Conservation (phyloP, 345 rosid genomes). For the Stellera chamaejasme region DNA sequence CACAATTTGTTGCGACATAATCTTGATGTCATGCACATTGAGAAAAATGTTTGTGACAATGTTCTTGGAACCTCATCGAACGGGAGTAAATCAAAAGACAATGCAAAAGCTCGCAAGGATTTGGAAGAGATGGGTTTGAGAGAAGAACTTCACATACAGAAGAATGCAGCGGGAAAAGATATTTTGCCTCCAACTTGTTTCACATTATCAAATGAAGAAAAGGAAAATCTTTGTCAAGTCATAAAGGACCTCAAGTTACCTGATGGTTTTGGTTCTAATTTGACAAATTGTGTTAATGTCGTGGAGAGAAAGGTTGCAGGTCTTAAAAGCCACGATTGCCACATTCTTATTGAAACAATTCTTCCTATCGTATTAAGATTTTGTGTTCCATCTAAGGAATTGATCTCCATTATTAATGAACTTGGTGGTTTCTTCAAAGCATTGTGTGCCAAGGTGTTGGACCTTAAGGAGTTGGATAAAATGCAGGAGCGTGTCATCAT, state of each 20-base stretch:
- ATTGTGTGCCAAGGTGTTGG: neutral
- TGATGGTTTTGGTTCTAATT: slow-evolving; percentile 1
- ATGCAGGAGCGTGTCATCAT: neutral
- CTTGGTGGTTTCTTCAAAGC: neutral
- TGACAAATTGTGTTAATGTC: neutral
- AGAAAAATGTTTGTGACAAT: neutral
- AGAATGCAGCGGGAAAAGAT: neutral
- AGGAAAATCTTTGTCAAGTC: neutral
- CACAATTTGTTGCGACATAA: neutral
- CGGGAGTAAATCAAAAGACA: neutral
- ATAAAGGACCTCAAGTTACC: slow-evolving; percentile 1
- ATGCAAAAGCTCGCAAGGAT: neutral
- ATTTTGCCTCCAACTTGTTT: neutral
- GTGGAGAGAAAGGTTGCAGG: neutral
- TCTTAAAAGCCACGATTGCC: neutral
- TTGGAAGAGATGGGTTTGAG: neutral
- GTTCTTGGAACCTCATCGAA: neutral
- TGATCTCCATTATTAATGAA: neutral
- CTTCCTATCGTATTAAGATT: neutral
- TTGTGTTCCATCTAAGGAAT: neutral
- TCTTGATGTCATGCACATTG: neutral
- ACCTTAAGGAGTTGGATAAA: neutral
- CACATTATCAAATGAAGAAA: neutral
- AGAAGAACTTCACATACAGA: neutral
- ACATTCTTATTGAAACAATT: neutral